Evolutionary conservation across 176 grass and related monocot species (phyloP), one percentile per base, ranked within the genome.

Genomic region (Carex kokanica): DNA sequence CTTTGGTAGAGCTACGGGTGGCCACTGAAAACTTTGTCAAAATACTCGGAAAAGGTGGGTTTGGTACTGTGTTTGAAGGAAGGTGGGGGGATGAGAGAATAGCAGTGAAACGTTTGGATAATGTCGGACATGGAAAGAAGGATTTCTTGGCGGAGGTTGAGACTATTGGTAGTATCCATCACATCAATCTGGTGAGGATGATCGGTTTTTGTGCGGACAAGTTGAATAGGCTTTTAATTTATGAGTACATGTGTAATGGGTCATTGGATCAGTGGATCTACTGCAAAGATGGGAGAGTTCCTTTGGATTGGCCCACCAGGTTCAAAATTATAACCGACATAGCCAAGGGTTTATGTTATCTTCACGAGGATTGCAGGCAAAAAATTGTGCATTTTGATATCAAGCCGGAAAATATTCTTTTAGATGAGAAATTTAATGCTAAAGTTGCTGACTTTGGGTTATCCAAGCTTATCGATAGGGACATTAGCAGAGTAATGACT

Each of bases 351-450:
- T 32, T 93, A 10, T 52, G 83, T 32, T 97, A 97, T 68, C 90
- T 97, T 77, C 89, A 97, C 52, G 85, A 93, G 11, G 88, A 89
- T 10, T 93, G 91, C 8, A 73, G 57, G 2, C 85, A 93, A 23
- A 86, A 57, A 63, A 93, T 96, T 85, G 83, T 83, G 60, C 91
- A 97, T 86, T 23, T 92, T 17, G 93, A 93, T 84, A 82, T 95
- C 41, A 92, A 92, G 36, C 93, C 93, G 9, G 86, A 84, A 45
- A 95, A 90, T 17, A 92, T 95, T 43, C 88, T 97, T 13, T 66
- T 91, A 62, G 91, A 97, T 67, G 87, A 91, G 11, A 90, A 62
- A 3, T 91, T 93, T 20, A 72, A 47, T 32, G 87, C 91, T 1
- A 97, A 91, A 31, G 3, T 93, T 65, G 0, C 25, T 25, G 25